Evolutionary conservation across 148 eudicot species (phyloP), one percentile per base, ranked within the genome.

Genomic region (Amaranthus cruentus): DNA sequence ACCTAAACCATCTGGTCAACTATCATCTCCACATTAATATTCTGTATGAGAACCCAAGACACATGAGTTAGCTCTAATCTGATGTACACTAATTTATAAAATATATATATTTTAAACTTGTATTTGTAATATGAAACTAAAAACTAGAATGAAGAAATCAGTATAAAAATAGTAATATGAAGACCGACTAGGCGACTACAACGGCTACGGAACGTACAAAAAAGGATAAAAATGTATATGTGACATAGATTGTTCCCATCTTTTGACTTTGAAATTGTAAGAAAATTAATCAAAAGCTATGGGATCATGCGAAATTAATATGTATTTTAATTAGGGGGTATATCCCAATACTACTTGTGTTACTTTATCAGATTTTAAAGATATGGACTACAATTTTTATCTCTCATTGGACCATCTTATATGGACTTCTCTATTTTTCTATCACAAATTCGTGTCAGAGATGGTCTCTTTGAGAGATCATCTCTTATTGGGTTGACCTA

Each of bases 241-340:
- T 28, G 48, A 77, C 71, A 77, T 57, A 59, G 47, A 78, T 52
- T 51, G 43, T 66, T 66, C 61, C 42, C 47, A 47, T 51, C 38
- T 72, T 76, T 78, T 78, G 80, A 78, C 80, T 72, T 78, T 78
- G 62, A 78, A 57, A 47, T n/a, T 72, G n/a, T 63, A 55, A 47
- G 4, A 21, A 6, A 47, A 75, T 53, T 62, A 51, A 61, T 55
- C 62, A 14, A 42, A 42, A 61, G 18, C 44, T 48, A 63, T 63
- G 42, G 71, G 75, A 71, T 71, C 70, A 58, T 69, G 53, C 49
- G 59, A 77, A 52, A 49, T 60, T 11, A 52, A 7, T 50, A 51
- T 28, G 15, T 65, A 38, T 69, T 70, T 68, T 15, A 15, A 68
- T 75, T 57, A 28, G 54, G 59, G 52, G 52, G 61, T 43, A 61